Evolutionary conservation across 1,284 basidiomycete genomes (phyloP).

Genomic region (Cryptococcus sp.): DNA sequence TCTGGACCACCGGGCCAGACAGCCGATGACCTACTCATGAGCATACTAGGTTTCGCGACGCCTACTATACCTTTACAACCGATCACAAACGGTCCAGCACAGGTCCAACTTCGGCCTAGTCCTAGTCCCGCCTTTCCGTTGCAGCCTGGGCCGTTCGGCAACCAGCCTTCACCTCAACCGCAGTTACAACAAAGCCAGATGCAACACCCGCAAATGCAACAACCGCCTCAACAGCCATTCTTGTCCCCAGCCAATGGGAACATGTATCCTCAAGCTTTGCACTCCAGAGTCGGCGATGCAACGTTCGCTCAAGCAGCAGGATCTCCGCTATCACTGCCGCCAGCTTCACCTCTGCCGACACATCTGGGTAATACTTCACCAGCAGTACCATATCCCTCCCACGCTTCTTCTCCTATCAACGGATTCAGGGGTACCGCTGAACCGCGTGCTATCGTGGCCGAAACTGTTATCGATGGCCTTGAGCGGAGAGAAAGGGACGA

Average conservation of each 20-base stretch:
- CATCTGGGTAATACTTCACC: background rate
- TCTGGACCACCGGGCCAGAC: slow-evolving; percentile 37
- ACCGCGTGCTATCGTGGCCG: slow-evolving; percentile 8
- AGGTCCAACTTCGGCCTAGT: background rate
- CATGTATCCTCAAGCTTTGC: background rate
- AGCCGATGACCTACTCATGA: slow-evolving; percentile 46
- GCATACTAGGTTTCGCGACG: slow-evolving; percentile 35
- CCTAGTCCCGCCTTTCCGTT: background rate
- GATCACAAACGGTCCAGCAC: background rate
- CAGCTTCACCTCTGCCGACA: background rate
- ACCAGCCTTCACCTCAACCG: no score
- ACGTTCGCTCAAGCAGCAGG: slow-evolving; percentile 25
- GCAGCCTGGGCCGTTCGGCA: no score
- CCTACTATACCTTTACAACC: background rate
- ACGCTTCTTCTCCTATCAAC: background rate
- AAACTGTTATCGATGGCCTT: slow-evolving; percentile 12
- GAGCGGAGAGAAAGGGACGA: slow-evolving; percentile 10
- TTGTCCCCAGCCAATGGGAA: background rate
- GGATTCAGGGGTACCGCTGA: slow-evolving; percentile 2
- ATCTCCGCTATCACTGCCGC: background rate
- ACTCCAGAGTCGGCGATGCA: slow-evolving; percentile 22
- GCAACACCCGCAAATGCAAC: slow-evolving; percentile 5
- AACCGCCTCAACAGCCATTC: slow-evolving; percentile 1
- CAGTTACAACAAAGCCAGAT: no score
- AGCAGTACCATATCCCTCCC: background rate